Base-by-base conservation (phyloP, 139 green algal genomes). In the Coelastrella sp. region DNA sequence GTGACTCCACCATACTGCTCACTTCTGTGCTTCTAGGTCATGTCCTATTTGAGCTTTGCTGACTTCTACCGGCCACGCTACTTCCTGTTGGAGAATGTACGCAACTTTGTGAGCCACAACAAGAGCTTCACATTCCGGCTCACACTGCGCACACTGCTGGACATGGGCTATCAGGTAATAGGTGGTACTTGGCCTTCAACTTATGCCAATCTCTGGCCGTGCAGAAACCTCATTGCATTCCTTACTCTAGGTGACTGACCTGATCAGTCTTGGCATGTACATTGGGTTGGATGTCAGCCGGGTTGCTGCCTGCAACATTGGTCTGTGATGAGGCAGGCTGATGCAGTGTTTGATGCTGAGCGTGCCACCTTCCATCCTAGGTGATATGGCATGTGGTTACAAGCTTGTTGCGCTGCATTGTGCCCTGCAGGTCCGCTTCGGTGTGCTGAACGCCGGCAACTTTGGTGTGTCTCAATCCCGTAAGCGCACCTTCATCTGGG, bases 401-500 rank as follows among this genome's bases (percentile, higher is more conserved):
- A 49, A 49, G 3, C 35, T 49, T 49, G 35, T 49, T 3, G 35
- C 3, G 35, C 35, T 49, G 35, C 3, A 49, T 17, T 70, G 4
- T 70, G 7, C 17, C 70, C 35, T 49, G 12, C 94, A 99, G 97
- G 97, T 99, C 11, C 95, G 98, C 72, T 99, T 99, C 90, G 98
- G 98, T 12, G 96, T 99, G 78, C 93, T 99, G 6, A 99, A 99
- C 85, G 98, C 98, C 1, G 98, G 97, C 87, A 98, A 99, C 94
- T 99, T 96, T 92, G 98, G 98, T 22, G 97, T 99, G 70, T 95
- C 97, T 7, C 98, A 99, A 92, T 98, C 95, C 5, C 95, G 98
- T 90, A 99, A 99, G 94, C 94, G 98, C 78, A 98, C 97, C 84
- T 99, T 99, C 95, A 99, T 99, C 93, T 99, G 96, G 96, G 98